Base-by-base conservation (phyloP, 1,284 basidiomycete species). In the Trametes pubescens region DNA sequence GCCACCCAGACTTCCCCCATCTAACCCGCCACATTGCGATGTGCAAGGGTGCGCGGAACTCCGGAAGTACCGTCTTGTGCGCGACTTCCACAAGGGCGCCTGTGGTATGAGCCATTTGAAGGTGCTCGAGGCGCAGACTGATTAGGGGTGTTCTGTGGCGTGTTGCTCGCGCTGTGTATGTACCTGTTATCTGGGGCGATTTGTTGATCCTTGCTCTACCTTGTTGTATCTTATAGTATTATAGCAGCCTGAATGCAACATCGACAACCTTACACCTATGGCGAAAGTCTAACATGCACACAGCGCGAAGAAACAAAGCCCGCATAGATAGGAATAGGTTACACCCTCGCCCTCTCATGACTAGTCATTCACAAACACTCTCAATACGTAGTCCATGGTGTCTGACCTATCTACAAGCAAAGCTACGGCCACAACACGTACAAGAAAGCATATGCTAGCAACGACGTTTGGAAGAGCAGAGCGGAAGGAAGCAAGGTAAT, bases 51-150 rank as follows among this genome's bases (percentile, higher is more conserved):
- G 86, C 62, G 70, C 67, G 0, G 72, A 71, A 47, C 67, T 61
- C 51, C 74, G 85, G 63, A 88, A 85, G 73, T 88, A 88, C 69
- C 78, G 85, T 40, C 76, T 85, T 4, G 81, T 84, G 37, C 79
- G 72, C 55, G 79, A 83, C 63, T 85, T 81, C 72, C 74, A 80
- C 57, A 78, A 73, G 56, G 86, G 86, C 0, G 86, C 85, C 2
- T 88, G 87, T 71, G 81, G 82, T 10, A 78, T 88, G 72, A 74
- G 71, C 1, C 88, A 90, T 75, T 76, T 90, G 69, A 86, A 85
- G 65, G 59, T 80, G 21, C 73, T 90, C 48, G 85, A 88, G 59
- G 62, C 69, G 7, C 70, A 73, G 55, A 26, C 64, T 1, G 69
- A 46, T 8, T 71, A 34, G 16, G 9, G n/a, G n/a, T n/a, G n/a